Evolutionary conservation across 2,329 filamentous ascomycete genomes (phyloP).

Genomic region (Claviceps monticola): DNA sequence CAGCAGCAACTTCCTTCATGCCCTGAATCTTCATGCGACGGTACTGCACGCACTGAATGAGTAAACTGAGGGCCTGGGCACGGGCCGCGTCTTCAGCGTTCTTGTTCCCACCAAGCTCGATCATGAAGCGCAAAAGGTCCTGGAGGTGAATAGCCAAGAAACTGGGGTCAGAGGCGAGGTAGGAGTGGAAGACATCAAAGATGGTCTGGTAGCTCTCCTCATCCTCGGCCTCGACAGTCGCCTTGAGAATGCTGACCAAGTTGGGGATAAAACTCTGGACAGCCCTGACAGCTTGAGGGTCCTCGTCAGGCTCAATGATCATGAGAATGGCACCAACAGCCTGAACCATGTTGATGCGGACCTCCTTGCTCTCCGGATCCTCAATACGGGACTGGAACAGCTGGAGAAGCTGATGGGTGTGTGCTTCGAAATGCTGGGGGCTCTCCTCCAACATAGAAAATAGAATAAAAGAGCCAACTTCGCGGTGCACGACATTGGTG

Average conservation of each 20-base stretch:
- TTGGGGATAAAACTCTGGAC: conserved; percentile 71
- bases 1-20: conserved; percentile 68
- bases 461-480: conserved; percentile 85
- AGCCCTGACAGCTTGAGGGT: conserved; percentile 54
- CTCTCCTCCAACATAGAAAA: conserved; percentile 84
- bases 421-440: conserved; percentile 70
- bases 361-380: conserved; percentile 80
- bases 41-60: conserved; percentile 84
- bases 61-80: conserved; percentile 81
- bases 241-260: conserved; percentile 84
- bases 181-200: conserved; percentile 94
- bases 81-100: conserved; percentile 72
- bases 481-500: conserved; percentile 62
- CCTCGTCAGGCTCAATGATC: conserved; percentile 78
- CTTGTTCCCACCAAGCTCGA: conserved; percentile 66
- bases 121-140: conserved; percentile 87
- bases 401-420: conserved; percentile 64
- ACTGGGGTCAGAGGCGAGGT: conserved; percentile 77
- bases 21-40: conserved; percentile 92
- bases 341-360: conserved; percentile 87
- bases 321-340: conserved; percentile 79
- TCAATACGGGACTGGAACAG: conserved; percentile 80
- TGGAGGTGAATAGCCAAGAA: conserved; percentile 76
- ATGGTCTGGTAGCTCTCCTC: conserved; percentile 81
- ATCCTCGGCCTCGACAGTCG: conserved; percentile 62